Evolutionary conservation across 1,284 basidiomycete genomes (phyloP).

Genomic region (Schizophyllum commune): DNA sequence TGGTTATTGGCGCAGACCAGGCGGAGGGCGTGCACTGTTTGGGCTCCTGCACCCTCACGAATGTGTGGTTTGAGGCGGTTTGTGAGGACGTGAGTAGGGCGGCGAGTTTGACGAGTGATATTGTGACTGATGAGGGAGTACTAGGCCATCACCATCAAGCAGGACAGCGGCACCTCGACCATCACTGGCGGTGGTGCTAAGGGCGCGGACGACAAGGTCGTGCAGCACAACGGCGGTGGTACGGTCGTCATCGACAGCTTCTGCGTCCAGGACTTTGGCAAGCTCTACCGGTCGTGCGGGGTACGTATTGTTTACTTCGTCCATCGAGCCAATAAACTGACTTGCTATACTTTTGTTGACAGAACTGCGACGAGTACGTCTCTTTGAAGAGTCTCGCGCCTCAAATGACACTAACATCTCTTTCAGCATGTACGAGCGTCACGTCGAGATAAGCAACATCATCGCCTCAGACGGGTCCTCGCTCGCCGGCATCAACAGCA

Average conservation of each 20-base stretch:
- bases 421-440: constrained; percentile 1
- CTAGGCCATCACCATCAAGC: constrained; percentile 13
- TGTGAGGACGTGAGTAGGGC: constrained; percentile 6
- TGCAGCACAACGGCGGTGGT: constrained; percentile 14
- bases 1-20: constrained; percentile 14
- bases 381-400: background rate
- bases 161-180: constrained; percentile 9
- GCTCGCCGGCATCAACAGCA: constrained; percentile 11
- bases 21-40: constrained; percentile 13
- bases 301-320: constrained; percentile 4
- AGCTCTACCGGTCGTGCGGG: constrained; percentile 13
- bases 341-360: background rate
- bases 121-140: background rate
- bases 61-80: constrained; percentile 15
- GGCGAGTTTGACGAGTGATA: background rate
- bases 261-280: constrained; percentile 13
- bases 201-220: constrained; percentile 12
- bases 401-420: background rate
- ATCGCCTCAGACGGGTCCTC: constrained; percentile 4
- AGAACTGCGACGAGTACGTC: background rate
- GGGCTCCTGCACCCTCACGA: constrained; percentile 12
- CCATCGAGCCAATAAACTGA: background rate
- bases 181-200: constrained; percentile 12
- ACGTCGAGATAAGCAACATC: constrained; percentile 8
- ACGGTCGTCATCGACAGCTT: constrained; percentile 12